Evolutionary conservation across 768 basidiomycete species (phyloP), one percentile per base, ranked within the genome.

Genomic region (Macrolepiota dolichaula): DNA sequence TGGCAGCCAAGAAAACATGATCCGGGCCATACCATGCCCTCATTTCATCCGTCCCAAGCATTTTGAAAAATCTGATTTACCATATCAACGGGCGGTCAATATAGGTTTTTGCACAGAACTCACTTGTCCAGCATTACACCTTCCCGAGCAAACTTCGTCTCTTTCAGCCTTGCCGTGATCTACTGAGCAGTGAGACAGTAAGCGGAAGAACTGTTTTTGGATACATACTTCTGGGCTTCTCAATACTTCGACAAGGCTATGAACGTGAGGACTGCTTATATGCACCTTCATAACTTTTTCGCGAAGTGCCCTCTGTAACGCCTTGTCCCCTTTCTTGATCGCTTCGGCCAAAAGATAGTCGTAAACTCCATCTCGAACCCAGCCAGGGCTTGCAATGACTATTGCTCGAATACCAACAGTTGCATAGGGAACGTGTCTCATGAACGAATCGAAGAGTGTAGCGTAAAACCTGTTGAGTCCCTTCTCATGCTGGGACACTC

Each of bases 21-120:
- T 92, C 88, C 12, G 96, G 93, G 1, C 96, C 97, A 72, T 99
- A 99, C 97, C 97, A 99, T 4, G 97, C 97, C 57, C 97, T 83
- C 79, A 96, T 87, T 72, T 98, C 96, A 67, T 99, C 96, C 1
- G 82, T 83, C 0, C 90, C 94, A 29, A 98, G 84, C 94, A 96
- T 98, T 74, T 98, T 99, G 78, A 95, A 95, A 77, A 99, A 99
- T 66, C 96, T 98, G 65, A 2, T 35, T 32, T 0, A 58, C 13
- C 65, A 2, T 65, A 13, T 40, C n/a, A 47, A 32, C 17, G 66
- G 36, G 15, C 7, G 24, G 35, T 9, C 6, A 19, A 17, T 2
- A n/a, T n/a, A 57, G n/a, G 15, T 2, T 17, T 19, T 54, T 51
- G 19, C 25, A 37, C 5, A 55, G 15, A 36, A 55, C 70, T 51